phyloP scores from a whole-genome alignment of 371 early-diverging fungal species.

The Mitosporidium daphniae region DNA sequence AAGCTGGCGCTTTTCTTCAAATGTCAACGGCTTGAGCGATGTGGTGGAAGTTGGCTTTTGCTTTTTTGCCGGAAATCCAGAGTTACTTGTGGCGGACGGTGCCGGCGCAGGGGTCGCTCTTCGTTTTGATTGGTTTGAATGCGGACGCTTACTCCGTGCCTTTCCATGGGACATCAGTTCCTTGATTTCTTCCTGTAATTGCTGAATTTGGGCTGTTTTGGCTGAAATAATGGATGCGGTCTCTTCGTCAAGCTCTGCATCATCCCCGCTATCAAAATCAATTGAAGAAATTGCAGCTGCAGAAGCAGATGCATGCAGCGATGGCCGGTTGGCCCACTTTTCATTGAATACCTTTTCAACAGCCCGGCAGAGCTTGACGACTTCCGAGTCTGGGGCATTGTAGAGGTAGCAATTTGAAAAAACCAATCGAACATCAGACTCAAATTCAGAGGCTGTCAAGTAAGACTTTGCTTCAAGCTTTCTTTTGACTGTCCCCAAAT shows the following conservation, averaged over 20 bases:
- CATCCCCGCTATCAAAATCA: no score
- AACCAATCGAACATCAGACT: slow-evolving; percentile 6
- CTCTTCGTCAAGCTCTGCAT: no score
- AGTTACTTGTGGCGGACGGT: slow-evolving; percentile 6
- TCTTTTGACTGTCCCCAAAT: slow-evolving; percentile 19
- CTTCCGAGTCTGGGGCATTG: slow-evolving; percentile 5
- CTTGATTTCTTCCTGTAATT: no score
- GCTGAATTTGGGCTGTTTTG: no score
- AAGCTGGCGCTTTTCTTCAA: slow-evolving; percentile 53
- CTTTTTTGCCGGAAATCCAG: no score
- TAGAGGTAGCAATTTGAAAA: slow-evolving; percentile 10
- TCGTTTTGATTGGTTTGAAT: background rate
- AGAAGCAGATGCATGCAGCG: no score
- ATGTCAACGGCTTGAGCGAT: slow-evolving; percentile 18
- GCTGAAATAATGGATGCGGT: no score
- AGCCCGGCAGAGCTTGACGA: no score
- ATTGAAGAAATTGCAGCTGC: no score
- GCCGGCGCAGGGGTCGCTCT: slow-evolving; percentile 6
- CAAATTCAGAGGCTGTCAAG: slow-evolving; percentile 4
- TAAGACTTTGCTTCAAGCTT: slow-evolving; percentile 12
- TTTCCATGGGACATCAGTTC: background rate
- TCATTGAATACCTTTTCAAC: no score
- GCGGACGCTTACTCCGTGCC: background rate
- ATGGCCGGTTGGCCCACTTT: no score
- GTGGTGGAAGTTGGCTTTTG: slow-evolving; percentile 5